A percentile compares a stretch with the other conserved stretches of the same genome.
Evolutionary conservation across 2,329 filamentous ascomycete species (phyloP).

Genomic region (Epicoccum sorghinum): DNA sequence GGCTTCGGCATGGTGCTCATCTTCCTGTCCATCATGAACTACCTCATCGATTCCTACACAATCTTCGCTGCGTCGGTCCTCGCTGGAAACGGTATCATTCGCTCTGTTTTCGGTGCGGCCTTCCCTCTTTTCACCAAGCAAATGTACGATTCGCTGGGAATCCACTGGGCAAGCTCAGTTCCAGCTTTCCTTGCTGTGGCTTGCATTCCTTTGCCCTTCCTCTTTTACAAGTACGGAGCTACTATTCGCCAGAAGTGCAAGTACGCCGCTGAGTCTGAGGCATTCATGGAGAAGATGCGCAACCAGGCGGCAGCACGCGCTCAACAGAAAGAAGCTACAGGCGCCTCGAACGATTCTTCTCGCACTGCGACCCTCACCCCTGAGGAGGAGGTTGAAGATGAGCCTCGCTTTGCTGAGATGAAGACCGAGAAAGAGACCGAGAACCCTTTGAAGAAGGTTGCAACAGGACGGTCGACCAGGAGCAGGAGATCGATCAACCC

Average conservation of each 20-base stretch:
- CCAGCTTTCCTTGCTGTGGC: conserved; percentile 75
- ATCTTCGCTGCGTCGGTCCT: conserved; percentile 79
- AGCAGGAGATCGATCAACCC: conserved; percentile 32
- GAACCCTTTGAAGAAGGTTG: conserved; percentile 35
- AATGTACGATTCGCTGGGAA: conserved; percentile 60
- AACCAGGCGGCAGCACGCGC: conserved; percentile 32
- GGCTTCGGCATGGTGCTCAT: conserved; percentile 68
- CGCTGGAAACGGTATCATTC: conserved; percentile 79
- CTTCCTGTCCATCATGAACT: conserved; percentile 61
- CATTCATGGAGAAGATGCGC: conserved; percentile 60
- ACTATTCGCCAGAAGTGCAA: conserved; percentile 70
- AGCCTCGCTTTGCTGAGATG: conserved; percentile 47
- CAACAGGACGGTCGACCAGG: conserved; percentile 37
- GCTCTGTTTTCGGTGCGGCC: conserved; percentile 76
- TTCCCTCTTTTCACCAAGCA: conserved; percentile 81
- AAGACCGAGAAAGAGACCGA: conserved; percentile 45
- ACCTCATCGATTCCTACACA: conserved; percentile 60
- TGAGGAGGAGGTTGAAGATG: conserved; percentile 40
- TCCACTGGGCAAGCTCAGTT: conserved; percentile 76
- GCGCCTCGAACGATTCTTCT: conserved; percentile 30
- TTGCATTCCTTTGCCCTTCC: conserved; percentile 75
- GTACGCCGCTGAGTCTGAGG: conserved; percentile 70
- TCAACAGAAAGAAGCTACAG: conserved; percentile 12
- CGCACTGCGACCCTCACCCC: conserved; percentile 28
- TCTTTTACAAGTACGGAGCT: conserved; percentile 76